Conservation (phyloP, 805 yeast species). For the Wickerhamomyces strasburgensis region DNA sequence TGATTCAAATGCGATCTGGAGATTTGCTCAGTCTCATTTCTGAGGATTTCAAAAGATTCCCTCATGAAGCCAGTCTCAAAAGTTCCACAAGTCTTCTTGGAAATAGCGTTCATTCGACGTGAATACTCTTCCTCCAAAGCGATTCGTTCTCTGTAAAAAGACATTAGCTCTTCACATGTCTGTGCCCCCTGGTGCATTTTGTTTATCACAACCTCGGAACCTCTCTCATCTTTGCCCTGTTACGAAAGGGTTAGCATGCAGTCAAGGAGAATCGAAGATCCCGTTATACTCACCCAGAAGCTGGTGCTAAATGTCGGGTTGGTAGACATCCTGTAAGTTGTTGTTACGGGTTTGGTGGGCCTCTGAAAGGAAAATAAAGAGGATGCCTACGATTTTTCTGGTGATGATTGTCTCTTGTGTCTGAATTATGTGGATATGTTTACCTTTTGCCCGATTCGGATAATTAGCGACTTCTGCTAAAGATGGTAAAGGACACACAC, state of each 20-base stretch:
- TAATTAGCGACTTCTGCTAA: too few relatives aligned
- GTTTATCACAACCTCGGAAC: conserved; percentile 48
- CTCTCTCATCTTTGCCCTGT: conserved; percentile 58
- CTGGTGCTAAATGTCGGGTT: conserved; percentile 35
- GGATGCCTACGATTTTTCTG: background rate
- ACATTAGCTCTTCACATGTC: conserved; percentile 47
- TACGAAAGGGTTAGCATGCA: conserved; percentile 12
- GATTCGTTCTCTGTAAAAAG: conserved; percentile 49
- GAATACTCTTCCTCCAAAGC: conserved; percentile 72
- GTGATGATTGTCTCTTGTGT: background rate
- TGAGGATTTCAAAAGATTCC: conserved; percentile 53
- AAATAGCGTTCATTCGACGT: conserved; percentile 45
- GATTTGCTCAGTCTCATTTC: conserved; percentile 54
- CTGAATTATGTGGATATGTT: conserved; percentile 8
- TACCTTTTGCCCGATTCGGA: conserved; percentile 22
- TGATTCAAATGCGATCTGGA: conserved; percentile 50
- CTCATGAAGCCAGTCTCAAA: conserved; percentile 57
- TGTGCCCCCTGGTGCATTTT: conserved; percentile 55
- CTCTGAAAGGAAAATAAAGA: background rate
- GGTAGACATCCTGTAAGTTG: conserved; percentile 2
- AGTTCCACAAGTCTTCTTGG: conserved; percentile 47
- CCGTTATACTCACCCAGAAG: conserved; percentile 42
- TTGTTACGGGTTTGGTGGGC: background rate
- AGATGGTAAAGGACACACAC: too few relatives aligned
- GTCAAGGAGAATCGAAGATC: too few relatives aligned